Percentiles rank a stretch among this genome's conserved stretches.
phyloP scores from a whole-genome alignment of 2,329 filamentous ascomycete genomes.

The Fusarium mexicanum region DNA sequence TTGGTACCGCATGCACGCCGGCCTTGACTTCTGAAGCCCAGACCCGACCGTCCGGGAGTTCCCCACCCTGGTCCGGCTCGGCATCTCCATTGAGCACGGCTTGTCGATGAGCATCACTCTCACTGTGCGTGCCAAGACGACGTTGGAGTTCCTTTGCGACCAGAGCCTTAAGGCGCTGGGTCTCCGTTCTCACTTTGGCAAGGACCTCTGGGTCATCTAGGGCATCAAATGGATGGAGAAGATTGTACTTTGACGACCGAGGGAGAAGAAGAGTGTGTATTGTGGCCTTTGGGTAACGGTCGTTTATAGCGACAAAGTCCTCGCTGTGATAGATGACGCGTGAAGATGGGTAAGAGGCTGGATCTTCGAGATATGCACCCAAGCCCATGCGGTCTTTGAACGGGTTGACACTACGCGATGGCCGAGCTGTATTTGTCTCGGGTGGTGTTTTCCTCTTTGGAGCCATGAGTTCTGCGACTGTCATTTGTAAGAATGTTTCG shows the following conservation, averaged over 20 bases:
- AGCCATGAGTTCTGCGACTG: conserved; percentile 49
- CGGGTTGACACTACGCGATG: conserved; percentile 39
- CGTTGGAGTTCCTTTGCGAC: conserved; percentile 81
- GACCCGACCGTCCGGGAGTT: conserved; percentile 77
- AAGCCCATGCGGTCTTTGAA: conserved; percentile 69
- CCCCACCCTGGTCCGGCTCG: conserved; percentile 34
- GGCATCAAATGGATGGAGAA: conserved; percentile 79
- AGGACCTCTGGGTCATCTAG: conserved; percentile 78
- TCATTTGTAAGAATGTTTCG: conserved; percentile 14
- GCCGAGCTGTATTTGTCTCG: conserved; percentile 23
- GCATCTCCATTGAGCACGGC: conserved; percentile 71
- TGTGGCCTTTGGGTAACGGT: conserved; percentile 85
- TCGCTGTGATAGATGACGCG: conserved; percentile 73
- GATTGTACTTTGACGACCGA: conserved; percentile 68
- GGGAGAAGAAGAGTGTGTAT: conserved; percentile 91
- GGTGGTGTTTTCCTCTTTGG: conserved; percentile 48
- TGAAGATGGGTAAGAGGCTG: conserved; percentile 67
- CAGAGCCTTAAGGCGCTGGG: conserved; percentile 67
- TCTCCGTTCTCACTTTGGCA: conserved; percentile 67
- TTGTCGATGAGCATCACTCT: conserved; percentile 69
- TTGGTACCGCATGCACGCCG: conserved; percentile 87
- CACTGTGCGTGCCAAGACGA: conserved; percentile 70
- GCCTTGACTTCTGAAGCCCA: conserved; percentile 79
- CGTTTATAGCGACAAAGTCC: conserved; percentile 79
- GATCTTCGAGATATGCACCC: conserved; percentile 71